These are phyloP conservation scores for Miamiensis avidus DNA, from an alignment of 169 alveolate species.

Conservation along the genomic window DNA sequence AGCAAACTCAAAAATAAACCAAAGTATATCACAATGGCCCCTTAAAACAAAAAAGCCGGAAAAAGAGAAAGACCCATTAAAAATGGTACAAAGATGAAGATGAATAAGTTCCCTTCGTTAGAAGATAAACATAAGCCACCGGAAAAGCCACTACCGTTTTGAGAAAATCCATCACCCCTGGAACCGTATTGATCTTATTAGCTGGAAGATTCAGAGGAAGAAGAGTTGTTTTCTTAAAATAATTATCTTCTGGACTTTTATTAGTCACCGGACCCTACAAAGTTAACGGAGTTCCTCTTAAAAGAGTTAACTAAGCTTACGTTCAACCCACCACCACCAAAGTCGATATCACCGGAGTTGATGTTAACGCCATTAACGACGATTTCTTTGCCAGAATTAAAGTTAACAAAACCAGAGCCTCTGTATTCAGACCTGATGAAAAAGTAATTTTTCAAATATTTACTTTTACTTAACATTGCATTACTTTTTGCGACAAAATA, in stretches of 20 bases:
- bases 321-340: constrained; percentile 96
- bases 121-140: constrained; percentile 45
- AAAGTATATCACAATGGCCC: neutral
- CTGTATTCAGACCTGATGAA: constrained; percentile 20
- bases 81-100: constrained; percentile 72
- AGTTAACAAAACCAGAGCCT: constrained; percentile 62
- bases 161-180: constrained; percentile 89
- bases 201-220: constrained; percentile 97
- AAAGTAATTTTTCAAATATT: neutral
- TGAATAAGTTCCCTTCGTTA: constrained; percentile 55
- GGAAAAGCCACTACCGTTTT: constrained; percentile 33
- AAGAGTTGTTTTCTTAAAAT: constrained; percentile 96
- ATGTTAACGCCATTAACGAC: constrained; percentile 61
- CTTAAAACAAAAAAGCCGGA: neutral
- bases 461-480: too few relatives aligned
- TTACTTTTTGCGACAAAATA: constrained; percentile 3
- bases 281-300: constrained; percentile 97
- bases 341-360: constrained; percentile 79
- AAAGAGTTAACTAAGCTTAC: constrained; percentile 96
- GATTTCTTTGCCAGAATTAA: constrained; percentile 61
- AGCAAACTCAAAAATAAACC: too few relatives aligned
- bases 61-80: neutral
- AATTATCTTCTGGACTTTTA: constrained; percentile 91
- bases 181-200: constrained; percentile 93
- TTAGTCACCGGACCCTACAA: constrained; percentile 97